phyloP scores from a whole-genome alignment of 2,329 filamentous ascomycete species.

The Botrytis paeoniae region DNA sequence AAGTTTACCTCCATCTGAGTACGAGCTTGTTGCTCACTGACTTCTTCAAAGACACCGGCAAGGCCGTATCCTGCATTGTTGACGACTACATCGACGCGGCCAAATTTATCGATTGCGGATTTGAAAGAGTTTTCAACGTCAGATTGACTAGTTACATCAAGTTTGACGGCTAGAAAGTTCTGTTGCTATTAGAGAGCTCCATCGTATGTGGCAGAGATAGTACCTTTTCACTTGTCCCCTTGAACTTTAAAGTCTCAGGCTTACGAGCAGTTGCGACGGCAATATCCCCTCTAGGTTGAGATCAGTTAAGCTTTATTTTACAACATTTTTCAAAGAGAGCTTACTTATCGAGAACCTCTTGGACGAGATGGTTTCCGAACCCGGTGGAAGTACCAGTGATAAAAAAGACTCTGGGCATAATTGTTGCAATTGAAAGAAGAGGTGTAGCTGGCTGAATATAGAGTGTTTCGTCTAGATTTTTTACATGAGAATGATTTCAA shows the following conservation, averaged over 20 bases:
- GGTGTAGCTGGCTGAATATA: neutral
- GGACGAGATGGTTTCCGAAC: conserved; percentile 44
- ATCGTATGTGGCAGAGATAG: neutral
- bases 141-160: conserved; percentile 54
- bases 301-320: neutral
- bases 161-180: conserved; percentile 48
- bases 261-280: conserved; percentile 48
- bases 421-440: neutral
- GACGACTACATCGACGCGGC: conserved; percentile 56
- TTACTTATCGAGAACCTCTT: conserved; percentile 39
- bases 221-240: conserved; percentile 37
- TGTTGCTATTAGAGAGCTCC: conserved; percentile 14
- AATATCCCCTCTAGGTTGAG: conserved; percentile 38
- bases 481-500: neutral
- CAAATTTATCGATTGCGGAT: conserved; percentile 47
- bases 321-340: neutral
- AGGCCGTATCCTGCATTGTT: conserved; percentile 62
- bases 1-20: conserved; percentile 59
- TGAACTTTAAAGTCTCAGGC: conserved; percentile 39
- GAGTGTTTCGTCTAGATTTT: neutral
- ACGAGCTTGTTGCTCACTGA: conserved; percentile 47
- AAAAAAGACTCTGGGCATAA: conserved; percentile 43
- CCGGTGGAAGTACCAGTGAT: conserved; percentile 50
- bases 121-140: conserved; percentile 39
- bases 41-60: conserved; percentile 50